phyloP scores from a whole-genome alignment of 495 filamentous ascomycete genomes.

The Neurospora sp. region DNA sequence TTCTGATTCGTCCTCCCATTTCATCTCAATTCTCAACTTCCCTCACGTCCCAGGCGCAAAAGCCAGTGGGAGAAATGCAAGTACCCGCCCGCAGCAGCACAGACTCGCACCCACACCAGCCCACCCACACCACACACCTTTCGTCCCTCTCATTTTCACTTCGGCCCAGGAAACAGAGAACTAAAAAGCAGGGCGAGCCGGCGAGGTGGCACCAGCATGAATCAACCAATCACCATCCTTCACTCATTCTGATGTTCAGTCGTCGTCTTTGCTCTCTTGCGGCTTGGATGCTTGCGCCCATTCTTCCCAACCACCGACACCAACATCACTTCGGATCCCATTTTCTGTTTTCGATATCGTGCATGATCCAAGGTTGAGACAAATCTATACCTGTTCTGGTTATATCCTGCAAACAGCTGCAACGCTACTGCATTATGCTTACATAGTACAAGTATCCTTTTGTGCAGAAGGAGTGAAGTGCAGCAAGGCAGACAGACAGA shows the following conservation, averaged over 20 bases:
- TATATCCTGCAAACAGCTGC: background rate
- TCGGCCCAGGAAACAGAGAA: background rate
- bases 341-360: background rate
- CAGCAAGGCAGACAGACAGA: background rate
- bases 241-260: background rate
- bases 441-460: background rate
- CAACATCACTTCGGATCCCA: background rate
- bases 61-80: background rate
- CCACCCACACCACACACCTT: background rate
- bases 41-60: background rate
- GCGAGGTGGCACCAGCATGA: background rate
- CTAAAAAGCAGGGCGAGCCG: background rate
- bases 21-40: background rate
- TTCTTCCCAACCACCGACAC: background rate
- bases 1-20: background rate
- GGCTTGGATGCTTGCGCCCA: background rate
- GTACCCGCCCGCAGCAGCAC: background rate
- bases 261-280: background rate
- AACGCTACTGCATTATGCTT: background rate
- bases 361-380: background rate
- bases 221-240: background rate
- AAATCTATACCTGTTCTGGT: background rate
- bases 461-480: background rate
- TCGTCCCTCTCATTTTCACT: background rate
- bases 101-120: background rate